These are phyloP conservation scores for Dactylis glomerata DNA, from an alignment of 176 grass and related monocot species.

Conservation along the genomic window DNA sequence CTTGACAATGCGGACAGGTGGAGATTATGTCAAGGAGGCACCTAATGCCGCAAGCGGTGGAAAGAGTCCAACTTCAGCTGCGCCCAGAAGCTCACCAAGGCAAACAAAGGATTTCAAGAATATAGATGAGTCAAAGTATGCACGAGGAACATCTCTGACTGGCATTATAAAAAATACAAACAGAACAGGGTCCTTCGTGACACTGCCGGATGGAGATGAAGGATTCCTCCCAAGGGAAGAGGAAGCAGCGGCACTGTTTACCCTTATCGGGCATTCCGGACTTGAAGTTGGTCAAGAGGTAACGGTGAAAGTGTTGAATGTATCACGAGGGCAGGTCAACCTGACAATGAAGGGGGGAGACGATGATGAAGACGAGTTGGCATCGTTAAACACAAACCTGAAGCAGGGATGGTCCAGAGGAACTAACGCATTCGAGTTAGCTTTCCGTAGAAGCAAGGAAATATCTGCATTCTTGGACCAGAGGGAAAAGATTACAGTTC, in stretches of 20 bases:
- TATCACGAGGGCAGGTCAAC: conserved; percentile 61
- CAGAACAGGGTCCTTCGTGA: conserved; percentile 66
- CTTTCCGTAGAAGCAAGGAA: conserved; percentile 72
- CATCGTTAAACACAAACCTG: conserved; percentile 51
- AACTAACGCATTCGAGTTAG: conserved; percentile 51
- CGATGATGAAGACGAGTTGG: conserved; percentile 53
- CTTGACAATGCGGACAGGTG: conserved; percentile 70
- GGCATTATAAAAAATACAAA: conserved; percentile 65
- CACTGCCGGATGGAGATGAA: conserved; percentile 66
- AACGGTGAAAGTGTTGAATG: conserved; percentile 63
- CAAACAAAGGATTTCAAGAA: conserved; percentile 45
- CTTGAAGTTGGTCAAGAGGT: conserved; percentile 66
- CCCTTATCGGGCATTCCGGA: conserved; percentile 56
- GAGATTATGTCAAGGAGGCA: conserved; percentile 55
- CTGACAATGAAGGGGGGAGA: conserved; percentile 87
- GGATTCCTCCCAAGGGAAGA: conserved; percentile 88
- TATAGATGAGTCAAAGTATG: conserved; percentile 40
- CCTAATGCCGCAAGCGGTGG: conserved; percentile 36
- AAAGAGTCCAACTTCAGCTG: conserved; percentile 31
- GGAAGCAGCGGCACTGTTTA: conserved; percentile 60
- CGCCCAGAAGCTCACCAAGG: conserved; percentile 45
- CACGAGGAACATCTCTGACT: conserved; percentile 46
- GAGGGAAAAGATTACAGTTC: conserved; percentile 37
- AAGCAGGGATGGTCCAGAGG: conserved; percentile 49
- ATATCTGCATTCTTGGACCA: conserved; percentile 70